These are phyloP conservation scores for Neopestalotiopsis sp. DNA, from an alignment of 2,329 filamentous ascomycete genomes.

Conservation along the genomic window DNA sequence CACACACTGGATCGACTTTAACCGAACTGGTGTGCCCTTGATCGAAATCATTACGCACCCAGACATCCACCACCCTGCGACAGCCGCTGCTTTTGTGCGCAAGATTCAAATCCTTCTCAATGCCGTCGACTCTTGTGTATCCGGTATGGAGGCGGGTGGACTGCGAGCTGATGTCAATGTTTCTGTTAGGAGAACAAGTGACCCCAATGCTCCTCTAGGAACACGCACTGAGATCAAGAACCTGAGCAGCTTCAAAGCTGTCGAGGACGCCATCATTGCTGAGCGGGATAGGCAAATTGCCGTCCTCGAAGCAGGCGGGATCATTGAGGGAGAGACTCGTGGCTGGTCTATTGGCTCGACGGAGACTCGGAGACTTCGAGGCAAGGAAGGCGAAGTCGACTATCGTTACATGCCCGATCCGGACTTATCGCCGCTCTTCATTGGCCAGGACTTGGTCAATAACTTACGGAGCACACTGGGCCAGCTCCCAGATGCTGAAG, in stretches of 20 bases:
- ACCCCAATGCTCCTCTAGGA: slow-evolving; percentile 60
- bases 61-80: slow-evolving; percentile 83
- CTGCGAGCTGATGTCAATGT: slow-evolving; percentile 95
- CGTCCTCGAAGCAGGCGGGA: slow-evolving; percentile 76
- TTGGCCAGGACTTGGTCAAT: slow-evolving; percentile 72
- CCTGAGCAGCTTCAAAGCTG: slow-evolving; percentile 88
- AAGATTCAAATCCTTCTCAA: slow-evolving; percentile 85
- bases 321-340: slow-evolving; percentile 83
- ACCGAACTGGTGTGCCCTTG: slow-evolving; percentile 86
- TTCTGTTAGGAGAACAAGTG: slow-evolving; percentile 71
- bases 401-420: slow-evolving; percentile 99
- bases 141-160: slow-evolving; percentile 92
- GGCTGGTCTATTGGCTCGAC: slow-evolving; percentile 89
- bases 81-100: slow-evolving; percentile 84
- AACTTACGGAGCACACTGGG: slow-evolving; percentile 69
- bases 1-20: slow-evolving; percentile 86
- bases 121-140: slow-evolving; percentile 82
- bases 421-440: slow-evolving; percentile 80
- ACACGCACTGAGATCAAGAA: slow-evolving; percentile 98
- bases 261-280: slow-evolving; percentile 92
- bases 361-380: slow-evolving; percentile 80
- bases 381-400: slow-evolving; percentile 96
- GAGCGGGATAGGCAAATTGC: slow-evolving; percentile 88
- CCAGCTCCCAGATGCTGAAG: slow-evolving; percentile 71
- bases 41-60: slow-evolving; percentile 96